phyloP scores from a whole-genome alignment of 176 grass and related monocot species.

The Oryza rufipogon region DNA sequence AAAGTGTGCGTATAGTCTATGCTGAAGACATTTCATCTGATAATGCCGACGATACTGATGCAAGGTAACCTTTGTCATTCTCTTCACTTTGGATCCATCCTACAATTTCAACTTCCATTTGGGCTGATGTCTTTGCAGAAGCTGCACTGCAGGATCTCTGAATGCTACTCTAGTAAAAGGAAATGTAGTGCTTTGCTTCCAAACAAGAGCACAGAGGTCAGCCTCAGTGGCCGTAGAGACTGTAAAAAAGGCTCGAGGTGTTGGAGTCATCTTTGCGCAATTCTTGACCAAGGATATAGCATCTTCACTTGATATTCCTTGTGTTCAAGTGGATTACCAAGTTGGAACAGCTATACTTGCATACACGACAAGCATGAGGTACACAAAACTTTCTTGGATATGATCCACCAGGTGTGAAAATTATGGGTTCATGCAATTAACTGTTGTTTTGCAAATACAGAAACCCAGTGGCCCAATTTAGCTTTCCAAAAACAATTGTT shows the following conservation, averaged over 20 bases:
- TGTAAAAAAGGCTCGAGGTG: conserved; percentile 68
- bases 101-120: conserved; percentile 22
- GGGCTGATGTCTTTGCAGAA: conserved; percentile 72
- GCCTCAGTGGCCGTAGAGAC: conserved; percentile 74
- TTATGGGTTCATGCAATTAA: not conserved
- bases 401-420: not conserved
- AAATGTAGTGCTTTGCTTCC: conserved; percentile 96
- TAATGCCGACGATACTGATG: conserved; percentile 65
- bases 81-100: not conserved
- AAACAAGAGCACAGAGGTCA: conserved; percentile 79
- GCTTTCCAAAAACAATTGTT: conserved; percentile 69
- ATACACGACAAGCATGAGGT: conserved; percentile 77
- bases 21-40: conserved; percentile 84
- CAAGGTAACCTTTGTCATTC: conserved; percentile 68
- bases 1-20: conserved; percentile 65
- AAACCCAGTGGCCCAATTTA: conserved; percentile 67
- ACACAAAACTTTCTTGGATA: conserved; percentile 1
- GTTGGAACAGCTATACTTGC: conserved; percentile 76
- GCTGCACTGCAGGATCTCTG: conserved; percentile 87
- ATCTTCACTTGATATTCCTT: conserved; percentile 78
- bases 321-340: conserved; percentile 90
- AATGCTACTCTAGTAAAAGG: conserved; percentile 79
- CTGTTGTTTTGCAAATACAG: conserved; percentile 40
- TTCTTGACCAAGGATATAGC: conserved; percentile 87
- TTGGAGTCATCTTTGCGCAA: conserved; percentile 79